A percentile compares a stretch with the other conserved stretches of the same genome.
Conservation (phyloP, 257 asterid species). For the Solanum tacnaense region DNA sequence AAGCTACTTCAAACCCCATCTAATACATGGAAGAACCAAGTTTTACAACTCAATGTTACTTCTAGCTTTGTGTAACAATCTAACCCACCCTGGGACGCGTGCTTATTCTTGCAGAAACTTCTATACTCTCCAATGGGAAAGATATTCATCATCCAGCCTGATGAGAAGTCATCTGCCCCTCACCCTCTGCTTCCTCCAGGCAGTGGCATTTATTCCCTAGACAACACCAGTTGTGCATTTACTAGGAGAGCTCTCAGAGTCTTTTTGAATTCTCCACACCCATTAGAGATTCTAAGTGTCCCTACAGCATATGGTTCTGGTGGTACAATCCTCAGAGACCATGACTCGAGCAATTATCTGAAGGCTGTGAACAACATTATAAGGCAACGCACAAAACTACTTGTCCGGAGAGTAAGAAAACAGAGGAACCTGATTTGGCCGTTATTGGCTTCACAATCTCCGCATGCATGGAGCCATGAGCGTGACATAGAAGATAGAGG, state of each 20-base stretch:
- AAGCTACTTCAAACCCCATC: background rate
- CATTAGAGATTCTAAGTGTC: slow-evolving; percentile 68
- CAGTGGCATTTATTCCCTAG: slow-evolving; percentile 37
- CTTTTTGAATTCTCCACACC: slow-evolving; percentile 79
- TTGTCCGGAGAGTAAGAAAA: slow-evolving; percentile 28
- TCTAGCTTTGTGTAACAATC: background rate
- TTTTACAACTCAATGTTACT: background rate
- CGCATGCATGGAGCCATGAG: slow-evolving; percentile 63
- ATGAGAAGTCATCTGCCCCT: slow-evolving; percentile 62
- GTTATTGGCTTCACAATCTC: slow-evolving; percentile 50
- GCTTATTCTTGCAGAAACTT: slow-evolving; percentile 38
- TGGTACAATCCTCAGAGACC: slow-evolving; percentile 79
- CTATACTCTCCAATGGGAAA: slow-evolving; percentile 83
- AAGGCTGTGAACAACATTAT: slow-evolving; percentile 57
- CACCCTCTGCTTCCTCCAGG: slow-evolving; percentile 78
- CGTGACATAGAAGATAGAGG: slow-evolving; percentile 15
- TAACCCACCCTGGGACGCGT: background rate
- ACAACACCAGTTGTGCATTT: slow-evolving; percentile 18
- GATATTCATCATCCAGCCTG: slow-evolving; percentile 73
- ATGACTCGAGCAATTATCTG: slow-evolving; percentile 73
- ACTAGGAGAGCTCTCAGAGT: slow-evolving; percentile 39
- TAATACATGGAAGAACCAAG: background rate
- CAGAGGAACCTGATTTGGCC: slow-evolving; percentile 69
- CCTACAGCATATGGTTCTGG: slow-evolving; percentile 77
- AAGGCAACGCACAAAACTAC: slow-evolving; percentile 31